Percentiles rank a stretch among this genome's conserved stretches.
phyloP scores from a whole-genome alignment of 1,139 yeast genomes.

The Scheffersomyces illinoinensis region DNA sequence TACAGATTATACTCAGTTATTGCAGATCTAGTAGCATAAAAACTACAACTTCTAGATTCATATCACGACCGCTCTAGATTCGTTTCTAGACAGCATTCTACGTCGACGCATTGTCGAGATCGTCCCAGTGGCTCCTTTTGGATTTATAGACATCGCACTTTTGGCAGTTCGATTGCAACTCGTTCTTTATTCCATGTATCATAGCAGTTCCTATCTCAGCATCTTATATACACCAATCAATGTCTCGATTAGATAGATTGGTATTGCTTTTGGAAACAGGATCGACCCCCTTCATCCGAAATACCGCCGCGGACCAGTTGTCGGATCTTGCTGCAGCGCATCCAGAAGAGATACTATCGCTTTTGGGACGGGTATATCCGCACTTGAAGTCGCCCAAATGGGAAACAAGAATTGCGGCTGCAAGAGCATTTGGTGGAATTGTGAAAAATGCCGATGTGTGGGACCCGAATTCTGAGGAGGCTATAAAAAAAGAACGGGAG shows the following conservation, averaged over 20 bases:
- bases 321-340: constrained; percentile 93
- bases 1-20: neutral
- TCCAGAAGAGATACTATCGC: constrained; percentile 85
- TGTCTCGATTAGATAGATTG: constrained; percentile 66
- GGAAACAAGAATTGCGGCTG: constrained; percentile 97
- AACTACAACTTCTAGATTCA: neutral
- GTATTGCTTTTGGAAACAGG: constrained; percentile 89
- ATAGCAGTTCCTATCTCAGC: neutral
- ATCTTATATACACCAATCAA: constrained; percentile 9
- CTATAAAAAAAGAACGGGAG: constrained; percentile 22
- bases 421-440: constrained; percentile 92
- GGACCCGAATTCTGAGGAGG: constrained; percentile 71
- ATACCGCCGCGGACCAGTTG: constrained; percentile 96
- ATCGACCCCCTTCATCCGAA: constrained; percentile 88
- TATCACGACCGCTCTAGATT: neutral
- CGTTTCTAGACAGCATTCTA: neutral
- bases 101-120: neutral
- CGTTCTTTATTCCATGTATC: neutral
- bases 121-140: neutral
- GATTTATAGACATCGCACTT: neutral
- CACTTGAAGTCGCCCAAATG: constrained; percentile 80
- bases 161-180: neutral
- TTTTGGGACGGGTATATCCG: constrained; percentile 89
- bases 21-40: neutral
- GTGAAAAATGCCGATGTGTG: constrained; percentile 76